Evolutionary conservation across 306 rosid species (phyloP).

Genomic region (Geum urbanum): DNA sequence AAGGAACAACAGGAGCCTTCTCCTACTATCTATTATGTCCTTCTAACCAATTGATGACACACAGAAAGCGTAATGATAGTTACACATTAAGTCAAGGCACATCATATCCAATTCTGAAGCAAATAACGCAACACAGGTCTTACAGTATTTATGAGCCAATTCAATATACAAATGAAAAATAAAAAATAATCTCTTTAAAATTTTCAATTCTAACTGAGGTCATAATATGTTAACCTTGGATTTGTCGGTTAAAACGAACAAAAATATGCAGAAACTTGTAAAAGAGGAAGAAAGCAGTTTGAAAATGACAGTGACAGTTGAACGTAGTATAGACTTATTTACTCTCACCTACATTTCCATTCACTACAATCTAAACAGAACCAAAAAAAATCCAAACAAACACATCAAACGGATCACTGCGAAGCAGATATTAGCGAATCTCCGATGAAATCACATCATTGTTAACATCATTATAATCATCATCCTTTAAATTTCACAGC

Average conservation of each 20-base stretch:
- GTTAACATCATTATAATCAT: too few species aligned
- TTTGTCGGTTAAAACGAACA: background rate
- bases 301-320: background rate
- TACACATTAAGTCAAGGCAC: background rate
- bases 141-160: background rate
- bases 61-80: background rate
- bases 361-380: background rate
- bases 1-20: background rate
- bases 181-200: background rate
- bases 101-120: background rate
- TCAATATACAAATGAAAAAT: background rate
- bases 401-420: background rate
- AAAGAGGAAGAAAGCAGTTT: background rate
- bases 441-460: background rate
- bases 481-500: background rate
- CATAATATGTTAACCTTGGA: background rate
- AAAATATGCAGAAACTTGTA: background rate
- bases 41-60: background rate
- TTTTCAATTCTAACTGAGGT: background rate
- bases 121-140: background rate
- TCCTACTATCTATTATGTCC: background rate
- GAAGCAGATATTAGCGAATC: background rate
- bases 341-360: background rate
- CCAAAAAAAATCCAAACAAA: too few species aligned
- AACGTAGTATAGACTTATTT: background rate